These are phyloP conservation scores for barrel medic (Medicago truncatula) DNA, from an alignment of 306 rosid species.

Conservation along the genomic window DNA sequence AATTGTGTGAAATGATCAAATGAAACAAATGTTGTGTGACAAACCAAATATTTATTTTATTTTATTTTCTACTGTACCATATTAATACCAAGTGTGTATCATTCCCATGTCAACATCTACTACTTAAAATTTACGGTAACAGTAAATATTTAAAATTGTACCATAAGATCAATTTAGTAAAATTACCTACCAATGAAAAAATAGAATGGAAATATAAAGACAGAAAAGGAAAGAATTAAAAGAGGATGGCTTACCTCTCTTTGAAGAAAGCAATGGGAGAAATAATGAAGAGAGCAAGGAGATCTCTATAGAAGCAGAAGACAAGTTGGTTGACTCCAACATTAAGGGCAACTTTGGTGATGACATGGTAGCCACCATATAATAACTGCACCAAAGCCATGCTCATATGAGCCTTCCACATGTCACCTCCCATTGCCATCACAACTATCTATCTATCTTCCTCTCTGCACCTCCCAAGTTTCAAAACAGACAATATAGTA, in stretches of 20 bases:
- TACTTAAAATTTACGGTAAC: too few species aligned
- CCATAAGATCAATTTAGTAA: neutral
- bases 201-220: neutral
- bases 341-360: slow-evolving; percentile 89
- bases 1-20: too few species aligned
- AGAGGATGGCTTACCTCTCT: slow-evolving; percentile 58
- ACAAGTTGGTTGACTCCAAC: slow-evolving; percentile 86
- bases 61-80: too few species aligned
- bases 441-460: neutral
- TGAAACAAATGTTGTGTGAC: too few species aligned
- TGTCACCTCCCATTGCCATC: slow-evolving; percentile 33
- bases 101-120: too few species aligned
- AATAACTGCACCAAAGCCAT: slow-evolving; percentile 69
- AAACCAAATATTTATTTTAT: too few species aligned
- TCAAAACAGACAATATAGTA: neutral
- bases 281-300: slow-evolving; percentile 67
- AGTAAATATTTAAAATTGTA: too few species aligned
- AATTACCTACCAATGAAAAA: too few species aligned
- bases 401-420: slow-evolving; percentile 70
- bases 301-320: slow-evolving; percentile 80
- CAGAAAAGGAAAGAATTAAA: neutral
- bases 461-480: neutral
- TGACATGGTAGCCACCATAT: slow-evolving; percentile 90
- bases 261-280: slow-evolving; percentile 72
- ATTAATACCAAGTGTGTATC: too few species aligned